Percentiles rank a stretch among this genome's conserved stretches.
Conservation (phyloP, 805 yeast species). For the Wickerhamiella azyma region DNA sequence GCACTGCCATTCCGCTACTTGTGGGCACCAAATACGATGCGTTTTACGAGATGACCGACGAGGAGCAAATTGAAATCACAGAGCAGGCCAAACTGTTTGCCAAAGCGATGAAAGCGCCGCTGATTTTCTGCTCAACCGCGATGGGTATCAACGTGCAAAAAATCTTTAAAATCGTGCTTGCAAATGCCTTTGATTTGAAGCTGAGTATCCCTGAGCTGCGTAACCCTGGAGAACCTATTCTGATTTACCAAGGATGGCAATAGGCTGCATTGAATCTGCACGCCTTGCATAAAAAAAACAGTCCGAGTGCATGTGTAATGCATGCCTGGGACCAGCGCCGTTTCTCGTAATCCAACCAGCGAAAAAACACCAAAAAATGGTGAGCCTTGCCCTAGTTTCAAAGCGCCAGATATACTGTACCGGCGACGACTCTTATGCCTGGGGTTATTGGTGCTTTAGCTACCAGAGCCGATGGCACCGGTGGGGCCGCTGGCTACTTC, state of each 20-base stretch:
- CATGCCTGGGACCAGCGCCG: too few relatives aligned
- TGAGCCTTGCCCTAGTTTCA: neutral
- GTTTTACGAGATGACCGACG: slow-evolving; percentile 63
- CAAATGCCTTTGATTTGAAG: slow-evolving; percentile 79
- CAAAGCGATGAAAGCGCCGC: slow-evolving; percentile 69
- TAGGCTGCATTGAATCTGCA: neutral
- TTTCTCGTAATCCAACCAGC: too few relatives aligned
- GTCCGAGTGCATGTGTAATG: too few relatives aligned
- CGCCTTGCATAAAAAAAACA: too few relatives aligned
- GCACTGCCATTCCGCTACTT: slow-evolving; percentile 78
- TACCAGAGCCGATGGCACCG: neutral
- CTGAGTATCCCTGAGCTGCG: slow-evolving; percentile 72
- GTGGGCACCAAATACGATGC: slow-evolving; percentile 90
- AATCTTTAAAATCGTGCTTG: slow-evolving; percentile 77
- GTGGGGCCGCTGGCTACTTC: neutral
- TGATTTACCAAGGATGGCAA: slow-evolving; percentile 43
- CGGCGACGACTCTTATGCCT: too few relatives aligned
- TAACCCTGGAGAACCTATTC: slow-evolving; percentile 81
- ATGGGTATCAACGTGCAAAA: slow-evolving; percentile 88
- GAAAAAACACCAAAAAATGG: neutral
- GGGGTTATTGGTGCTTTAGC: too few relatives aligned
- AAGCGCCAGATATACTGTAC: neutral
- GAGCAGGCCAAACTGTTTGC: slow-evolving; percentile 75
- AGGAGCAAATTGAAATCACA: slow-evolving; percentile 75
- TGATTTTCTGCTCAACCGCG: slow-evolving; percentile 81